These are phyloP conservation scores for Yarrowia porcina DNA, from an alignment of 805 yeast genomes.

Conservation along the genomic window DNA sequence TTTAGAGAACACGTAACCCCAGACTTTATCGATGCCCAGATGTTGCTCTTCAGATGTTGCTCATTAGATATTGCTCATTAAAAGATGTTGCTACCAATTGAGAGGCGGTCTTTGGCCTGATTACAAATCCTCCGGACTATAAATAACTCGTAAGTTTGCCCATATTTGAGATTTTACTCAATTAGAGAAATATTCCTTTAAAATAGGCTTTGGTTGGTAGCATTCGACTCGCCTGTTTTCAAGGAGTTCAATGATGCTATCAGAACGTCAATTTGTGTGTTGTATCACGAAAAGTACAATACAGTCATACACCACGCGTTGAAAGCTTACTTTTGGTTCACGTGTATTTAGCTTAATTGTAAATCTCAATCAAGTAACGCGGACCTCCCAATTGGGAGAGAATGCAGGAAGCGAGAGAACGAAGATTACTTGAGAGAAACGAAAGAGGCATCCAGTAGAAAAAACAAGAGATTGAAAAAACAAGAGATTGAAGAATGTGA, in stretches of 20 bases:
- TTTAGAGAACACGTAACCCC: not conserved
- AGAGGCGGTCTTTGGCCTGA: not conserved
- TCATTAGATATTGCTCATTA: not conserved
- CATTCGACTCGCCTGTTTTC: not conserved
- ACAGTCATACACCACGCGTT: constrained; percentile 7
- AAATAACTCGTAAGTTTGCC: not conserved
- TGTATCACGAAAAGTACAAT: not conserved
- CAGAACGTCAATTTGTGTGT: too few species aligned
- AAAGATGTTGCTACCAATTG: not conserved
- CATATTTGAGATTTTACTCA: not conserved
- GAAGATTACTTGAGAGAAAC: too few species aligned
- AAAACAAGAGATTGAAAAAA: too few species aligned
- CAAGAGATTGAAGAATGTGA: too few species aligned
- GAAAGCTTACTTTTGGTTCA: not conserved
- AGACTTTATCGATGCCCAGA: not conserved
- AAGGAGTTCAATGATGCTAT: not conserved
- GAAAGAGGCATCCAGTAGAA: too few species aligned
- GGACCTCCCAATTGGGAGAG: not conserved
- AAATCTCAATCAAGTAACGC: not conserved
- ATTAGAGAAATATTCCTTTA: not conserved
- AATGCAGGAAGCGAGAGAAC: too few species aligned
- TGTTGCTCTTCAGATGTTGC: not conserved
- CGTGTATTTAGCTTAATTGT: not conserved
- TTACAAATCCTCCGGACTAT: not conserved
- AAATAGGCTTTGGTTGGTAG: not conserved